Evolutionary conservation across 2,329 filamentous ascomycete species (phyloP).

Genomic region (Truncatella angustata): DNA sequence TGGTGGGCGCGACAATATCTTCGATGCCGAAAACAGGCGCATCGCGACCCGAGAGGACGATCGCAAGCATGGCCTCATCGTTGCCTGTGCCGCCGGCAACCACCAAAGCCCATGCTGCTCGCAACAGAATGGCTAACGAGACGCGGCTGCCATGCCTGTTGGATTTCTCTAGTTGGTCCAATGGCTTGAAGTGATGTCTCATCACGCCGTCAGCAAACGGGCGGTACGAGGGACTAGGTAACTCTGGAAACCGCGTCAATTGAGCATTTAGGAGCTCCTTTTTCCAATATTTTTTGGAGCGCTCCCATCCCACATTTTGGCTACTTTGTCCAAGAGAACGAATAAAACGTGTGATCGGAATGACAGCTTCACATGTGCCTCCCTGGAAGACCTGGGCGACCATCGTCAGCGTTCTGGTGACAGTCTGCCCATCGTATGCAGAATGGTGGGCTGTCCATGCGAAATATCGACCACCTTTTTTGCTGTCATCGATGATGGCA

Average conservation of each 20-base stretch:
- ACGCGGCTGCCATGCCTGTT: neutral
- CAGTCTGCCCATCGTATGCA: neutral
- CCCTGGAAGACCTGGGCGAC: neutral
- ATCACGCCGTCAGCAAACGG: neutral
- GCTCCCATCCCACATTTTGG: neutral
- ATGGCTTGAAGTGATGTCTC: neutral
- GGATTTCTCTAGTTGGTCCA: no score
- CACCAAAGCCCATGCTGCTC: neutral
- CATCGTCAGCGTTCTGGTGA: neutral
- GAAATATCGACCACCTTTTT: neutral
- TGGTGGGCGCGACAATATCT: neutral
- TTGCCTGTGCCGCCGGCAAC: neutral
- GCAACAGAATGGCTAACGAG: neutral
- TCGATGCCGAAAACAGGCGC: conserved; percentile 4
- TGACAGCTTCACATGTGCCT: neutral
- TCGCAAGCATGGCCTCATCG: neutral
- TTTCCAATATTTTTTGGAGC: neutral
- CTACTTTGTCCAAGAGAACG: neutral
- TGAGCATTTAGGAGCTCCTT: neutral
- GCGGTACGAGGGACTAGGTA: neutral
- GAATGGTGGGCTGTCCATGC: conserved; percentile 1
- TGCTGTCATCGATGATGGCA: neutral
- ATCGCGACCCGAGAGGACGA: neutral
- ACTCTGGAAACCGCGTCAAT: neutral
- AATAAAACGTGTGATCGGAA: conserved; percentile 4